Evolutionary conservation across 306 rosid genomes (phyloP).

Genomic region (Gleditsia sinensis): DNA sequence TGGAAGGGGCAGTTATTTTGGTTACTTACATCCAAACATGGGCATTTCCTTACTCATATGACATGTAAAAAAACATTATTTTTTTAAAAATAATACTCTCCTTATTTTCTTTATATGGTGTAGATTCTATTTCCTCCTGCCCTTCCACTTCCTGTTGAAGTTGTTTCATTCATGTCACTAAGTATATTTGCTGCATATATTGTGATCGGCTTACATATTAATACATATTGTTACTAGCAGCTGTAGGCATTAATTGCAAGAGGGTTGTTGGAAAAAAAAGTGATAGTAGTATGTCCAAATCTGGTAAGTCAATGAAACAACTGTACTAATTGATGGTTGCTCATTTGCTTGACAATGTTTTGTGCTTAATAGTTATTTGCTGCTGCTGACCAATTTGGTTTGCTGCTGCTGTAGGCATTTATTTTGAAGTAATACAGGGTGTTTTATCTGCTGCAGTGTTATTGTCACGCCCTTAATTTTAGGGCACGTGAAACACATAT

Average conservation of each 20-base stretch:
- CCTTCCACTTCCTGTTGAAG: not conserved
- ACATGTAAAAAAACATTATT: not conserved
- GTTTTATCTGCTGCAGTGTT: conserved; percentile 79
- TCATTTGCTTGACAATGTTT: conserved; percentile 31
- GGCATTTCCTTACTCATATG: not conserved
- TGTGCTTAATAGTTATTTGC: conserved; percentile 12
- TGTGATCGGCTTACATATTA: conserved; percentile 9
- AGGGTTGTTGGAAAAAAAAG: conserved; percentile 85
- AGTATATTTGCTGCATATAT: conserved; percentile 14
- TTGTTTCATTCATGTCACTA: conserved; percentile 1
- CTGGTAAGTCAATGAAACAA: too few species aligned
- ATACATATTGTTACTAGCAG: conserved; percentile 53
- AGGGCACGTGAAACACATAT: too few species aligned
- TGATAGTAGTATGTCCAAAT: conserved; percentile 66
- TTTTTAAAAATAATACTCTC: not conserved
- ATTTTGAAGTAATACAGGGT: conserved; percentile 69
- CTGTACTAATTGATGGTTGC: conserved; percentile 13
- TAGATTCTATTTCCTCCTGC: not conserved
- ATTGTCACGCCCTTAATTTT: too few species aligned
- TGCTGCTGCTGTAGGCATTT: conserved; percentile 8
- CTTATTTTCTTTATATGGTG: not conserved
- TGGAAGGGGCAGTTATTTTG: not conserved
- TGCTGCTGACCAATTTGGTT: conserved; percentile 19
- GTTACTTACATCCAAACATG: not conserved
- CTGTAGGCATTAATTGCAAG: conserved; percentile 72